Base-by-base conservation (phyloP, 2,329 filamentous ascomycete genomes). In the Magnaporthiopsis incrustans region DNA sequence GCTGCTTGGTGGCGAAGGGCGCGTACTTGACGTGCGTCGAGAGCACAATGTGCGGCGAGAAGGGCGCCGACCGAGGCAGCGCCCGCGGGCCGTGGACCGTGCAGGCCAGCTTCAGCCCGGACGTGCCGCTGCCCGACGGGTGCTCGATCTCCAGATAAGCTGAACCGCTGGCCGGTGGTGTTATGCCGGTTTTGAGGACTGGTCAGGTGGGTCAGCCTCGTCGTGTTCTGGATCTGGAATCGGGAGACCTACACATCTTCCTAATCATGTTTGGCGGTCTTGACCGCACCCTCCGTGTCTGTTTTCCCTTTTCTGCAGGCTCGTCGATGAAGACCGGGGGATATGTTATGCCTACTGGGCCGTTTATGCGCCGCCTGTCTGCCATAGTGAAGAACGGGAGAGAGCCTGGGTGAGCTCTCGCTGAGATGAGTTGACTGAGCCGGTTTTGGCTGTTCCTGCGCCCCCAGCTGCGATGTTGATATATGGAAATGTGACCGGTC, bases 1-100 rank as follows among this genome's bases (percentile, higher is more conserved):
- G 84, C 70, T 89, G 85, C 65, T 89, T 85, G 7, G 91, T 92
- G 2, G 95, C 94, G 73, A 99, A 99, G 0, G 95, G 93, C 0
- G 95, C 93, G 74, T 96, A 98, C 78, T 98, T 99, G 73, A 99
- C 89, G 70, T 97, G 92, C 3, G 94, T 96, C 18, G 90, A 92
- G 62, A 99, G 84, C 59, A 97, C 89, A 68, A 98, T 86, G 71
- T 97, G 93, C 12, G 95, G 92, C 63, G 91, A 95, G 78, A 97
- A 99, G 1, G 92, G 89, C 33, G 92, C 91, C 64, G 91, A 96
- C 73, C 92, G 87, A 38, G 94, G 93, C 57, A 99, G 83, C 30
- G 95, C 92, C 69, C 93, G 88, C 4, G 95, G 95, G 1, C 95
- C 95, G 77, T 98, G 94, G 64, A 98, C 91, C 14, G 92, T 93